Evolutionary conservation across 345 rosid genomes (phyloP), one percentile per base, ranked within the genome.

Genomic region (Citrus hindsii): DNA sequence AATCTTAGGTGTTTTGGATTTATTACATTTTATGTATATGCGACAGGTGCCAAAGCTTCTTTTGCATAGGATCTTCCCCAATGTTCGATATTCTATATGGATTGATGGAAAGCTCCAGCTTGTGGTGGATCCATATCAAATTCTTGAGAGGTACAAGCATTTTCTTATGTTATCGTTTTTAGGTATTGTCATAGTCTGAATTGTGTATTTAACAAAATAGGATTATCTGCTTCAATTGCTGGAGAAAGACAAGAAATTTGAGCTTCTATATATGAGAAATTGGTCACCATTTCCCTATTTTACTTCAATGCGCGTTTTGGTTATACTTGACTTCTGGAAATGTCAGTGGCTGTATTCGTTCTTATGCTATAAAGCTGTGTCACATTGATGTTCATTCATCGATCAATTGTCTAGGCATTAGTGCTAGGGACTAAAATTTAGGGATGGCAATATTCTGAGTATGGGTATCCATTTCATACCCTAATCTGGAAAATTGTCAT

Each of bases 61-160:
- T 38, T 74, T 92, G 84, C 98, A 95, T 77, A 87, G 98, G 76
- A 71, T 95, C 76, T 89, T 92, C 76, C 98, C 98, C 27, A 90
- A 90, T 81, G 86, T 86, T 55, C 83, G 89, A 61, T 94, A 90
- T 82, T 93, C 98, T 59, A 84, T 93, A 76, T 94, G 97, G 98
- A 86, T 93, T 83, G 97, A 94, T 81, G 98, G 96, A 40, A 94
- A 94, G 87, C 97, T 94, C 74, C 84, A 88, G 86, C 95, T 93
- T 85, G 92, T 93, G 73, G 83, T 86, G 81, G 97, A 94, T 85
- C 98, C 98, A 14, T 94, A 93, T 81, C 91, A 94, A 87, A 76
- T 93, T 82, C 94, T 94, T 67, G 97, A 93, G 85, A 93, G 97
- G 97, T 93, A 79, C 40, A 61, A 69, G 37, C 27, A 55, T 66